Conservation (phyloP, 441 rosid species). For the Daphne laureola region DNA sequence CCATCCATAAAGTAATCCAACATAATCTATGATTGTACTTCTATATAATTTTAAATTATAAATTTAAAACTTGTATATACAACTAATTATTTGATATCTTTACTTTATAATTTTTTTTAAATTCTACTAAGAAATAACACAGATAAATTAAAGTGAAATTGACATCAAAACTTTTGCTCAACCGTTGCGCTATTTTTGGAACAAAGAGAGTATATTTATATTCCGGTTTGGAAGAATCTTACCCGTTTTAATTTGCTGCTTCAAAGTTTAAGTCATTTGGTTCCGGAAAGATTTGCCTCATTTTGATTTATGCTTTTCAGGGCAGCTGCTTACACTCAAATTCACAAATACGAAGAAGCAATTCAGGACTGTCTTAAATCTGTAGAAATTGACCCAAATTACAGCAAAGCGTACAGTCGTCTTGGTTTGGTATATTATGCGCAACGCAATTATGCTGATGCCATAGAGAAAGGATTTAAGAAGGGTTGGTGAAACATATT, state of each 20-base stretch:
- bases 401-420: slow-evolving; percentile 87
- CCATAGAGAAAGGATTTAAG: slow-evolving; percentile 69
- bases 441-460: slow-evolving; percentile 61
- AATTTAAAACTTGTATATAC: no score
- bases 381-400: slow-evolving; percentile 60
- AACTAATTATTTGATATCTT: no score
- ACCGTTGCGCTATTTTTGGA: no score
- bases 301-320: slow-evolving; percentile 26
- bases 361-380: slow-evolving; percentile 70
- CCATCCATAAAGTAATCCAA: no score
- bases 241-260: slow-evolving; percentile 3
- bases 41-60: no score
- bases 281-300: slow-evolving; percentile 4
- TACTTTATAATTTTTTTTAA: no score
- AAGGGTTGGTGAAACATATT: slow-evolving; percentile 46
- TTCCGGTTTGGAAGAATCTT: no score
- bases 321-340: slow-evolving; percentile 87
- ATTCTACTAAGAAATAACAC: no score
- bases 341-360: slow-evolving; percentile 52
- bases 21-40: no score
- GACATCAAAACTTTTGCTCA: no score
- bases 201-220: no score
- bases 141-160: no score
- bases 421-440: slow-evolving; percentile 82
- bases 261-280: not conserved